phyloP scores from a whole-genome alignment of 2,329 filamentous ascomycete genomes.

The Mollisia scopiformis region DNA sequence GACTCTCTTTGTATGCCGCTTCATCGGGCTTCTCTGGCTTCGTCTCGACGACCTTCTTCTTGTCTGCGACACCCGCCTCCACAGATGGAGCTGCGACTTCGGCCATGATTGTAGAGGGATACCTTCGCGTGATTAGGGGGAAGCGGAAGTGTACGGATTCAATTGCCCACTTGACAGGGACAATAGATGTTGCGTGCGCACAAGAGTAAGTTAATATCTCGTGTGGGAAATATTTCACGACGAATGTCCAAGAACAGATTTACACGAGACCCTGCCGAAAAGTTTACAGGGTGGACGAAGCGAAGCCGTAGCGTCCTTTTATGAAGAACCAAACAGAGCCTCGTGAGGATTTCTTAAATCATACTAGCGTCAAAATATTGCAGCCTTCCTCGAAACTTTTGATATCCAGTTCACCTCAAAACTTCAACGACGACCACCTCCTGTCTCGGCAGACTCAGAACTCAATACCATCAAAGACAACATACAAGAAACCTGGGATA shows the following conservation, averaged over 20 bases:
- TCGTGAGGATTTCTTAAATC: constrained; percentile 4
- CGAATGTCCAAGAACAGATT: constrained; percentile 11
- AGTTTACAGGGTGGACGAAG: not conserved
- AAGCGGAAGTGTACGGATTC: not conserved
- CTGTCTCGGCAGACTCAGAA: not conserved
- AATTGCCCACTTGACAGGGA: not conserved
- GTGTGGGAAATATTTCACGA: constrained; percentile 18
- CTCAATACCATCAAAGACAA: not conserved
- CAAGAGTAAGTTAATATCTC: constrained; percentile 30
- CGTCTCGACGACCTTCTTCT: constrained; percentile 41
- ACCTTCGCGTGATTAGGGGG: not conserved
- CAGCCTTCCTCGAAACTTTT: not conserved
- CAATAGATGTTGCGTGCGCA: not conserved
- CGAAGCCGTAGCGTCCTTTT: not conserved
- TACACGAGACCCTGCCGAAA: not conserved
- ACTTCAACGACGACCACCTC: not conserved
- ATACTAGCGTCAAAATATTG: not conserved
- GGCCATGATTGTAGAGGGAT: constrained; percentile 46
- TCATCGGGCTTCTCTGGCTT: constrained; percentile 89
- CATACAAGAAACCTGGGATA: too few relatives aligned
- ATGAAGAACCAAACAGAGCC: not conserved
- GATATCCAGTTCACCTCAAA: not conserved
- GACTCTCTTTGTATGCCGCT: constrained; percentile 76
- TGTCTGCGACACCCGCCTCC: constrained; percentile 38
- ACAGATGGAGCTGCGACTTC: constrained; percentile 45